phyloP scores from a whole-genome alignment of 192 early-diverging fungal species.

The Geranomyces michiganensis region DNA sequence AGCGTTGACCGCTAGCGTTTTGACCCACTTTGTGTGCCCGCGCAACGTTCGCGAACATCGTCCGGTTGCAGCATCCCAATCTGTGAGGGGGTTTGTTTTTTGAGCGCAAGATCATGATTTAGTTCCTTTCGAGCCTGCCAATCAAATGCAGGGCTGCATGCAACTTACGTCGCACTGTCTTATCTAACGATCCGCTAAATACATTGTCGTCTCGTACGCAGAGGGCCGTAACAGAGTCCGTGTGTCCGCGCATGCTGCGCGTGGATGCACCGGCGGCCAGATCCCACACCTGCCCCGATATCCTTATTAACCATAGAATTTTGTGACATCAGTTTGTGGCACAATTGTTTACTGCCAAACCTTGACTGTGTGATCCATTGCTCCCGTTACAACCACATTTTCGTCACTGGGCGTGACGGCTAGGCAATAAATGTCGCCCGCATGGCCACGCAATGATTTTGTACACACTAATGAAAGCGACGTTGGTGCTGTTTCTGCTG shows the following conservation, averaged over 20 bases:
- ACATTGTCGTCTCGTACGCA: constrained; percentile 23
- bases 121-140: background rate
- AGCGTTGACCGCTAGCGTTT: constrained; percentile 27
- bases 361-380: constrained; percentile 40
- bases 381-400: constrained; percentile 60
- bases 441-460: constrained; percentile 62
- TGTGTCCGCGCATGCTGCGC: constrained; percentile 47
- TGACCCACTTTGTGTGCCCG: constrained; percentile 42
- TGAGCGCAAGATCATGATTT: background rate
- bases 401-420: constrained; percentile 66
- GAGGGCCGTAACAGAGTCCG: constrained; percentile 45
- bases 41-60: constrained; percentile 24
- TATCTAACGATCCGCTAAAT: constrained; percentile 50
- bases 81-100: too few relatives aligned
- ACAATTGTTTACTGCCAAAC: too few relatives aligned
- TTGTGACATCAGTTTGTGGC: too few relatives aligned
- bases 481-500: background rate
- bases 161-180: constrained; percentile 40
- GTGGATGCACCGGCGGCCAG: constrained; percentile 21
- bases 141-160: background rate
- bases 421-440: constrained; percentile 72
- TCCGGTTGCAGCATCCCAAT: constrained; percentile 41
- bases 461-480: background rate
- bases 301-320: background rate
- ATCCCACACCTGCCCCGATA: constrained; percentile 42